Conservation (phyloP, 1,284 basidiomycete species). For the Rhodotorula sp. region DNA sequence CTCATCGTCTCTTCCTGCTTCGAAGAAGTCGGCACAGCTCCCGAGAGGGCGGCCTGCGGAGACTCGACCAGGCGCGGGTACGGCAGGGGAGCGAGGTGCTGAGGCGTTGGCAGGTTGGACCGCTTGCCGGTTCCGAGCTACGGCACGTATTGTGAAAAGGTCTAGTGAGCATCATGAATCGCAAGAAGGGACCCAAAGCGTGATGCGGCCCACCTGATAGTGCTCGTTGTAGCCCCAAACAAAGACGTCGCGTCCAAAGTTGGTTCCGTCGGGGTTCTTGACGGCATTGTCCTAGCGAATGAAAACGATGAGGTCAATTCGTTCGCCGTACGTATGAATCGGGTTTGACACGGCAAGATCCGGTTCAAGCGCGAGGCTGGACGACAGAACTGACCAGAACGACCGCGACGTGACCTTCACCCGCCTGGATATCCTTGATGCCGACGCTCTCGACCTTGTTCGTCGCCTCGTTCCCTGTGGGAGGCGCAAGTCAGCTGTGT, state of each 20-base stretch:
- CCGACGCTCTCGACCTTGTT: slow-evolving; percentile 65
- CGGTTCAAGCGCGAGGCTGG: too few species aligned
- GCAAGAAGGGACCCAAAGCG: too few species aligned
- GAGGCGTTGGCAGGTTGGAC: slow-evolving; percentile 68
- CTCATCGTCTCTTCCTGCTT: neutral
- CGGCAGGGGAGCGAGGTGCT: slow-evolving; percentile 56
- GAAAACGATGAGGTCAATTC: too few species aligned
- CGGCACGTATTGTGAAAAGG: too few species aligned
- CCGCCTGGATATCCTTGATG: slow-evolving; percentile 67
- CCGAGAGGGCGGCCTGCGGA: slow-evolving; percentile 31
- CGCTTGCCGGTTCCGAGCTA: slow-evolving; percentile 81
- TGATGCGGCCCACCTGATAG: slow-evolving; percentile 36
- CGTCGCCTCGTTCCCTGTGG: slow-evolving; percentile 69
- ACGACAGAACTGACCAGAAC: slow-evolving; percentile 55
- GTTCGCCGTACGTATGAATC: too few species aligned
- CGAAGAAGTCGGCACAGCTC: slow-evolving; percentile 5
- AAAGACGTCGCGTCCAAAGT: slow-evolving; percentile 57
- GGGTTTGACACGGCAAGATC: too few species aligned
- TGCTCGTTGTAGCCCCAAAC: slow-evolving; percentile 54
- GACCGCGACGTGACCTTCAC: slow-evolving; percentile 66
- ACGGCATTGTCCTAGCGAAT: slow-evolving; percentile 55
- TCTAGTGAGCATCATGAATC: too few species aligned
- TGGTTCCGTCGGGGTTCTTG: slow-evolving; percentile 52
- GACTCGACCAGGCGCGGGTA: slow-evolving; percentile 41
- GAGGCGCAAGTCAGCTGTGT: too few species aligned